Evolutionary conservation across 169 alveolate genomes (phyloP).

Genomic region (Babesia bigemina): DNA sequence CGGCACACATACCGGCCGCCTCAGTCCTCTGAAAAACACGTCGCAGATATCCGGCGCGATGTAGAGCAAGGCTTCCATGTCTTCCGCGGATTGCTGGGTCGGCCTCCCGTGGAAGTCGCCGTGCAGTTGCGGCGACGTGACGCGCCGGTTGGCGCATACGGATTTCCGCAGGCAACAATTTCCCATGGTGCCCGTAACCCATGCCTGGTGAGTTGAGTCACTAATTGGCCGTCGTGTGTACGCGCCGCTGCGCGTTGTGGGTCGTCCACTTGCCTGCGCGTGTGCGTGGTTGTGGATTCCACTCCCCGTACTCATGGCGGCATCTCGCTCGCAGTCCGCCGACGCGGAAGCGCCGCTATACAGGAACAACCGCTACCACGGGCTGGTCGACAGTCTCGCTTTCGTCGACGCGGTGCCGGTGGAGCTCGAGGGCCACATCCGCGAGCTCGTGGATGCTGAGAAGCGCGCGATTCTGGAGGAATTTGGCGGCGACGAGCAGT

Average conservation of each 20-base stretch:
- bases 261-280: no score
- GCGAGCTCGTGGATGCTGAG: constrained; percentile 42
- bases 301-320: constrained; percentile 2
- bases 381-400: constrained; percentile 53
- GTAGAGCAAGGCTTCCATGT: constrained; percentile 7
- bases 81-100: not conserved
- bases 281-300: not conserved
- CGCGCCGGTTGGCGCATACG: not conserved
- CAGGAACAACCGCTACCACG: constrained; percentile 30
- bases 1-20: constrained; percentile 20
- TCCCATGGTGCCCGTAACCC: not conserved
- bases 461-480: constrained; percentile 55
- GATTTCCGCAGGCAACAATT: constrained; percentile 23
- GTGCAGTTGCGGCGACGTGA: not conserved
- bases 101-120: not conserved
- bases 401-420: constrained; percentile 61
- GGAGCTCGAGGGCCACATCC: constrained; percentile 44
- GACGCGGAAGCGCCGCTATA: constrained; percentile 11
- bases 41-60: constrained; percentile 54
- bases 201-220: not conserved
- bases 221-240: no score
- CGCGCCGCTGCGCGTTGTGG: no score
- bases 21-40: constrained; percentile 24
- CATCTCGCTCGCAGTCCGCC: not conserved
- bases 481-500: constrained; percentile 29